These are phyloP conservation scores for Fomitopsis pulvina DNA, from an alignment of 768 basidiomycete genomes.

Conservation along the genomic window DNA sequence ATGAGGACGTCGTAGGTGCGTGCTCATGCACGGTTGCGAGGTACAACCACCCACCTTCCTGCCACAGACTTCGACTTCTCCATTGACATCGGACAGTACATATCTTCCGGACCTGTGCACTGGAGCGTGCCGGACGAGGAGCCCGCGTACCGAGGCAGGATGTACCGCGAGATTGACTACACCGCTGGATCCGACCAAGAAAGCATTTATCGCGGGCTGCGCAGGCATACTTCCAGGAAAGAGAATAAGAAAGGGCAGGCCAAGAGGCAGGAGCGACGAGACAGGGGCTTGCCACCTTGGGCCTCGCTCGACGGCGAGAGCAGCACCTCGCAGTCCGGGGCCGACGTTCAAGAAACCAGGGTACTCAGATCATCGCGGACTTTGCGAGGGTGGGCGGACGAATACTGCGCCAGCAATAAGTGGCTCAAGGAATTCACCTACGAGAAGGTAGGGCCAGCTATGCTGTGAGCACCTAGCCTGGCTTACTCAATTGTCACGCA, in stretches of 20 bases:
- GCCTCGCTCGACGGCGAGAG: constrained; percentile 12
- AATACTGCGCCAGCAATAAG: constrained; percentile 68
- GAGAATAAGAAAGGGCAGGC: constrained; percentile 38
- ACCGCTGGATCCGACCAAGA: not conserved
- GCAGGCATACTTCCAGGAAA: constrained; percentile 33
- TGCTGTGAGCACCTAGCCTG: constrained; percentile 1
- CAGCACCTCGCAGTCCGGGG: not conserved
- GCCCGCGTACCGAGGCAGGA: constrained; percentile 58
- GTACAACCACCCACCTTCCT: not conserved
- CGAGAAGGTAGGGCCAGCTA: constrained; percentile 42
- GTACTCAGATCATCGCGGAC: constrained; percentile 50
- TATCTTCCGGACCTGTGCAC: constrained; percentile 35
- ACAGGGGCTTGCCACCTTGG: constrained; percentile 51
- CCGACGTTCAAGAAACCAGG: constrained; percentile 12
- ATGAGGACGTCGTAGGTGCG: constrained; percentile 44
- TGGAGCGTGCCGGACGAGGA: constrained; percentile 60
- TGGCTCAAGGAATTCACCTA: constrained; percentile 75
- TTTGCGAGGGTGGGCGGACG: constrained; percentile 75
- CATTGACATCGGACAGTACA: constrained; percentile 44
- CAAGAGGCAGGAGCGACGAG: constrained; percentile 38
- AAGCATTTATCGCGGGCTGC: constrained; percentile 2
- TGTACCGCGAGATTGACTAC: constrained; percentile 49
- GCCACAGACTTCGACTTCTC: constrained; percentile 53
- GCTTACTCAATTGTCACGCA: constrained; percentile 16
- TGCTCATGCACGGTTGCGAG: not conserved